phyloP scores from a whole-genome alignment of 495 filamentous ascomycete species.

The Annulohypoxylon maeteangense region DNA sequence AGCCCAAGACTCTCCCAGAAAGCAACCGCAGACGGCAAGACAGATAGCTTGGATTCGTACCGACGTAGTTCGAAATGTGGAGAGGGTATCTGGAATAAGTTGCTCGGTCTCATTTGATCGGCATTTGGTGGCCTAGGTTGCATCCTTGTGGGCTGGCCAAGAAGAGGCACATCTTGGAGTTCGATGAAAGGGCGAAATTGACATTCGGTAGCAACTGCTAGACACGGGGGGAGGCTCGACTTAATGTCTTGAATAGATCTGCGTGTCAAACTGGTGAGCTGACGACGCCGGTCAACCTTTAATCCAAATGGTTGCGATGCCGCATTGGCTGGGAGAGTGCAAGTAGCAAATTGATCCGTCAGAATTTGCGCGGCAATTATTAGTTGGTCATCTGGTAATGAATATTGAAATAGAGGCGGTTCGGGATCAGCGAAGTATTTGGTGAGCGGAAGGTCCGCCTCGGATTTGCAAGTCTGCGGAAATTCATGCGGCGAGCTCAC shows the following conservation, averaged over 20 bases:
- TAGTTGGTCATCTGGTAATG: slow-evolving; percentile 59
- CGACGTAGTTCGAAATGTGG: slow-evolving; percentile 84
- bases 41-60: slow-evolving; percentile 75
- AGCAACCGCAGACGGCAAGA: slow-evolving; percentile 78
- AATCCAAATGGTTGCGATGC: slow-evolving; percentile 31
- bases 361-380: slow-evolving; percentile 70
- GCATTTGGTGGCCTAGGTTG: slow-evolving; percentile 55
- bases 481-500: slow-evolving; percentile 53
- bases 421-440: slow-evolving; percentile 63
- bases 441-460: slow-evolving; percentile 58
- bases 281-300: slow-evolving; percentile 47
- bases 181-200: slow-evolving; percentile 60
- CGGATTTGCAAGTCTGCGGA: slow-evolving; percentile 51
- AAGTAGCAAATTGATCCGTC: slow-evolving; percentile 67
- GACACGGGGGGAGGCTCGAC: slow-evolving; percentile 49
- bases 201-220: slow-evolving; percentile 51
- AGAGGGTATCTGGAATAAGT: slow-evolving; percentile 62
- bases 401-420: slow-evolving; percentile 53
- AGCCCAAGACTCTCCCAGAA: slow-evolving; percentile 96
- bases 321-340: slow-evolving; percentile 47
- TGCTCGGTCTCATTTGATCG: slow-evolving; percentile 51
- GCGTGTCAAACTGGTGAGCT: slow-evolving; percentile 51
- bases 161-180: slow-evolving; percentile 62
- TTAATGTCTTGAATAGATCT: slow-evolving; percentile 55
- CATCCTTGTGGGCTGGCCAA: slow-evolving; percentile 57